phyloP scores from a whole-genome alignment of 768 basidiomycete species.

The Cystofilobasidium ferigula region DNA sequence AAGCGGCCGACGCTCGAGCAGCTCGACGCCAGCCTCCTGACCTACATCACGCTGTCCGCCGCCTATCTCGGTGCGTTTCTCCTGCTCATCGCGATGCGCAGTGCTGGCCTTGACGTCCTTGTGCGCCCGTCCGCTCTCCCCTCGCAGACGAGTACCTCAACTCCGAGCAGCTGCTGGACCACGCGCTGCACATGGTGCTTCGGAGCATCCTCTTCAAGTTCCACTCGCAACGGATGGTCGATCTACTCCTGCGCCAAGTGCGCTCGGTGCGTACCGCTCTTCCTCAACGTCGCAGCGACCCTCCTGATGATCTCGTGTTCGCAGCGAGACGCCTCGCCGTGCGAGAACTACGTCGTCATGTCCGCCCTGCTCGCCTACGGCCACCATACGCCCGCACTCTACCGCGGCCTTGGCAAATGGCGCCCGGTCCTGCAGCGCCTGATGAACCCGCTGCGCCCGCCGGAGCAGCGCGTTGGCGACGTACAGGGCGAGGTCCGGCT shows the following conservation, averaged over 20 bases:
- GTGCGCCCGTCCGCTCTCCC: too few relatives aligned
- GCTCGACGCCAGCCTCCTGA: slow-evolving; percentile 65
- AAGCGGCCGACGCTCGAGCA: slow-evolving; percentile 54
- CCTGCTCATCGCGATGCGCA: not conserved
- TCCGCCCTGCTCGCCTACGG: slow-evolving; percentile 67
- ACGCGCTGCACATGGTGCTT: slow-evolving; percentile 64
- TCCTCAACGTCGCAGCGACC: slow-evolving; percentile 16
- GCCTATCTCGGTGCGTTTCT: slow-evolving; percentile 66
- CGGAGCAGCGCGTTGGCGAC: slow-evolving; percentile 51
- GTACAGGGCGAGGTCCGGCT: slow-evolving; percentile 56
- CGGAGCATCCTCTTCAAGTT: slow-evolving; percentile 78
- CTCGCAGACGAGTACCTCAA: slow-evolving; percentile 69
- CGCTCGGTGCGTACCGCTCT: slow-evolving; percentile 26
- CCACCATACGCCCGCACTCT: slow-evolving; percentile 54
- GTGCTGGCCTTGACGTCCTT: not conserved
- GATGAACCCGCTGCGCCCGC: slow-evolving; percentile 59
- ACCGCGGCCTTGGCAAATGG: slow-evolving; percentile 75
- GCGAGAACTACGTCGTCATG: slow-evolving; percentile 67
- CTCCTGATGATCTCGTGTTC: not conserved
- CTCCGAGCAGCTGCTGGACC: slow-evolving; percentile 67
- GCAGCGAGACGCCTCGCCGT: slow-evolving; percentile 68
- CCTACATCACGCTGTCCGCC: slow-evolving; percentile 67
- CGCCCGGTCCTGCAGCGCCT: slow-evolving; percentile 63
- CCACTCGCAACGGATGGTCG: slow-evolving; percentile 85
- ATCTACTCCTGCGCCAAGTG: slow-evolving; percentile 57